Evolutionary conservation across 192 early-diverging fungal genomes (phyloP).

Genomic region (Rhizoclosmatium globosum): DNA sequence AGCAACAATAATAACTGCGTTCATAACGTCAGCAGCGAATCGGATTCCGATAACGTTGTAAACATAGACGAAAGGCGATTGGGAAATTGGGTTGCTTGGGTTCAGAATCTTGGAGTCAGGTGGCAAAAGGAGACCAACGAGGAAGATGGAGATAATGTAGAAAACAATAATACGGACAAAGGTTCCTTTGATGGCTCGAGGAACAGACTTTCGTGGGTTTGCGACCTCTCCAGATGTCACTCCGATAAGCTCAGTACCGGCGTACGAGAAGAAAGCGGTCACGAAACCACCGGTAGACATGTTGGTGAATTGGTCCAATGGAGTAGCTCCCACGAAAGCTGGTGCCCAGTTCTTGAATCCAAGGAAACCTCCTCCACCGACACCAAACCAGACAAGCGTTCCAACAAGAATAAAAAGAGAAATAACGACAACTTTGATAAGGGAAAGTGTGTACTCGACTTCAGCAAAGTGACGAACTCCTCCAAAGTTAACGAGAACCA

Average conservation of each 20-base stretch:
- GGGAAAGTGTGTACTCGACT: constrained; percentile 77
- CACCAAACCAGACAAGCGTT: constrained; percentile 71
- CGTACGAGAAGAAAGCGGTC: constrained; percentile 69
- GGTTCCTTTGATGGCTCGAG: constrained; percentile 41
- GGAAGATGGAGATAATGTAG: constrained; percentile 69
- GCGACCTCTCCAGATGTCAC: constrained; percentile 87
- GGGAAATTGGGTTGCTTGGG: too few species aligned
- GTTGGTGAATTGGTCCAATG: neutral
- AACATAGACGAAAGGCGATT: too few species aligned
- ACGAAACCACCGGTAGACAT: too few species aligned
- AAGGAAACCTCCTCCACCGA: constrained; percentile 48
- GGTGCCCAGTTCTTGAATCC: constrained; percentile 51
- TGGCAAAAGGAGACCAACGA: too few species aligned
- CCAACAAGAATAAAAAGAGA: constrained; percentile 84
- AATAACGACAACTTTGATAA: constrained; percentile 84
- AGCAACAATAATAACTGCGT: too few species aligned
- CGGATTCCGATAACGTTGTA: too few species aligned
- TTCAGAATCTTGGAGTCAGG: too few species aligned
- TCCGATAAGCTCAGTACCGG: constrained; percentile 73
- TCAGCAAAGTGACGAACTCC: constrained; percentile 74
- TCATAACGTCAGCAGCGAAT: too few species aligned
- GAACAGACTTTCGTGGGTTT: constrained; percentile 74
- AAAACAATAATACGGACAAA: constrained; percentile 88
- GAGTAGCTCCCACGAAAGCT: neutral
- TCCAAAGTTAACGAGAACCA: constrained; percentile 66